Percentiles rank a stretch among this genome's conserved stretches.
Evolutionary conservation across 805 yeast genomes (phyloP).

Genomic region (Zygoascus bituminiphila): DNA sequence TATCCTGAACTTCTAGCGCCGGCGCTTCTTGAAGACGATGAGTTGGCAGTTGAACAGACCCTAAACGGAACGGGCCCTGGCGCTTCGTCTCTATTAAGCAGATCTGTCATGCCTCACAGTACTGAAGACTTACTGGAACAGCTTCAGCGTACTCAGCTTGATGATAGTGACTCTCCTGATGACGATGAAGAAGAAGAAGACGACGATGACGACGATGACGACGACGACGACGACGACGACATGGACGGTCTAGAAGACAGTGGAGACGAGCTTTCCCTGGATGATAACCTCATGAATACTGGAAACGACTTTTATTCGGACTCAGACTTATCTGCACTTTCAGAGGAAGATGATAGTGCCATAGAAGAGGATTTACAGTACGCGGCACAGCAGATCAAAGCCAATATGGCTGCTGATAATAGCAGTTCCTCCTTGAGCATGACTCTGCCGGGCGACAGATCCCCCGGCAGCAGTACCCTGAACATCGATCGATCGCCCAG

Average conservation of each 20-base stretch:
- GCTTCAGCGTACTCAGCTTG: constrained; percentile 3
- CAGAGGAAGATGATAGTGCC: constrained; percentile 34
- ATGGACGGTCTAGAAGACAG: not conserved
- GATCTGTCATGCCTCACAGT: not conserved
- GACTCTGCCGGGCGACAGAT: not conserved
- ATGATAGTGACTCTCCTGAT: constrained; percentile 10
- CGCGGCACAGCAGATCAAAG: constrained; percentile 28
- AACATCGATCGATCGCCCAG: not conserved
- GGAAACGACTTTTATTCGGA: not conserved
- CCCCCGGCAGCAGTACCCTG: not conserved
- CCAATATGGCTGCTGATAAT: not conserved
- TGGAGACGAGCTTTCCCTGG: not conserved
- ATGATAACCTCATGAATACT: not conserved
- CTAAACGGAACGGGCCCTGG: not conserved
- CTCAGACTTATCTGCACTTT: constrained; percentile 25
- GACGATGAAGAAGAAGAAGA: constrained; percentile 16
- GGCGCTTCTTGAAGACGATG: not conserved
- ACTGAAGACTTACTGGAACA: not conserved
- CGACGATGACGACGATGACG: constrained; percentile 17
- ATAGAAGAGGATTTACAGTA: constrained; percentile 35
- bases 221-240: not conserved
- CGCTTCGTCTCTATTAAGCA: not conserved
- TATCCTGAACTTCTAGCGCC: constrained; percentile 1
- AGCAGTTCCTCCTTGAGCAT: not conserved
- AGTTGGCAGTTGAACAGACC: not conserved